These are phyloP conservation scores for Eleusine coracana DNA, from an alignment of 176 grass and related monocot species.

Conservation along the genomic window DNA sequence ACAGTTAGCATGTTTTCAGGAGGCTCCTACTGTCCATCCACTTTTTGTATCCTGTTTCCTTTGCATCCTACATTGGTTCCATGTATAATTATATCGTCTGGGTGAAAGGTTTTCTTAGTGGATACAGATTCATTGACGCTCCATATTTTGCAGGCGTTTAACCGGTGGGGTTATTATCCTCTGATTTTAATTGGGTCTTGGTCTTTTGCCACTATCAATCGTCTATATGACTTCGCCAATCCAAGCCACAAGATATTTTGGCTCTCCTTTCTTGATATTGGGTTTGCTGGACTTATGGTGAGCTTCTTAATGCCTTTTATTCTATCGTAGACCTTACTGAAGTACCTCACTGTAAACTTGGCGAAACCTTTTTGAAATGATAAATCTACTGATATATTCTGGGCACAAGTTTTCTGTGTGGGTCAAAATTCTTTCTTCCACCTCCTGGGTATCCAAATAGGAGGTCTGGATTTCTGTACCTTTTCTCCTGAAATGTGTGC, in stretches of 20 bases:
- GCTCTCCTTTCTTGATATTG: constrained; percentile 92
- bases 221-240: constrained; percentile 77
- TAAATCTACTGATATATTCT: not conserved
- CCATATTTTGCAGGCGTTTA: constrained; percentile 68
- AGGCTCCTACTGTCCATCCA: not conserved
- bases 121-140: constrained; percentile 11
- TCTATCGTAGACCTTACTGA: constrained; percentile 19
- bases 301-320: constrained; percentile 39
- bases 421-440: not conserved
- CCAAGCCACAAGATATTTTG: constrained; percentile 85
- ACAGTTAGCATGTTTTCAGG: not conserved
- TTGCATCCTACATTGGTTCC: not conserved
- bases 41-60: not conserved
- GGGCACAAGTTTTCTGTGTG: not conserved
- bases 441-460: constrained; percentile 4
- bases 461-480: not conserved
- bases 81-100: not conserved
- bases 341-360: not conserved
- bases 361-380: not conserved
- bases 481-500: not conserved
- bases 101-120: constrained; percentile 7
- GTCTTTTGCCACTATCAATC: constrained; percentile 90
- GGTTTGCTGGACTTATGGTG: constrained; percentile 94
- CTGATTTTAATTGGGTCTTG: constrained; percentile 96
- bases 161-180: constrained; percentile 95